phyloP scores from a whole-genome alignment of 345 rosid genomes.

The Rhodamnia argentea region DNA sequence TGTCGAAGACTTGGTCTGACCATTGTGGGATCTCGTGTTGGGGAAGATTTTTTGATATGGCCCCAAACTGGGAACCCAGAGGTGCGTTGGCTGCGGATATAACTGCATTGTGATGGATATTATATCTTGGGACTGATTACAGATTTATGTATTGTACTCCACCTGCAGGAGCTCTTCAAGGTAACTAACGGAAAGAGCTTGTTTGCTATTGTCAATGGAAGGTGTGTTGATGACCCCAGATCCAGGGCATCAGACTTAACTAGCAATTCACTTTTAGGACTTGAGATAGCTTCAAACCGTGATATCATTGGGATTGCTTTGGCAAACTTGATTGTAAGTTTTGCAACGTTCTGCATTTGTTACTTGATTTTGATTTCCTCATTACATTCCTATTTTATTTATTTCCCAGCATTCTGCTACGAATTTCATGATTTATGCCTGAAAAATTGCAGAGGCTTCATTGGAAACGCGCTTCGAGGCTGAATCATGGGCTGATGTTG shows the following conservation, averaged over 20 bases:
- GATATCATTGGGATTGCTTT: constrained; percentile 89
- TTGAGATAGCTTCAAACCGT: constrained; percentile 73
- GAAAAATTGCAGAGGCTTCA: constrained; percentile 64
- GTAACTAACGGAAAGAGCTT: constrained; percentile 75
- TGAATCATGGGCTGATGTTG: constrained; percentile 72
- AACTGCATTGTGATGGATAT: neutral
- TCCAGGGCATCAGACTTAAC: constrained; percentile 90
- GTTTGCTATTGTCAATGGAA: constrained; percentile 75
- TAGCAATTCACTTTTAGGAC: constrained; percentile 61
- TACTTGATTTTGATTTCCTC: neutral
- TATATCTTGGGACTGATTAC: neutral
- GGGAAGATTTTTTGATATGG: constrained; percentile 96
- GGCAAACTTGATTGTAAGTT: constrained; percentile 86
- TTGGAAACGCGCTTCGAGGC: constrained; percentile 87
- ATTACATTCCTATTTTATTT: neutral
- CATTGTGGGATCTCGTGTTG: constrained; percentile 90
- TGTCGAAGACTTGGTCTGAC: constrained; percentile 63
- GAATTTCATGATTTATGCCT: neutral
- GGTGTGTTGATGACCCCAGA: constrained; percentile 80
- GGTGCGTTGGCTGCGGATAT: constrained; percentile 22
- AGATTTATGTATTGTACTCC: neutral
- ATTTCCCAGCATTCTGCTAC: neutral
- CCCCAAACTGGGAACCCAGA: constrained; percentile 77
- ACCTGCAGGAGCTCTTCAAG: constrained; percentile 65
- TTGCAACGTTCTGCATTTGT: neutral